Evolutionary conservation across 139 green algal genomes (phyloP).

Genomic region (Auxenochlorella protothecoides): DNA sequence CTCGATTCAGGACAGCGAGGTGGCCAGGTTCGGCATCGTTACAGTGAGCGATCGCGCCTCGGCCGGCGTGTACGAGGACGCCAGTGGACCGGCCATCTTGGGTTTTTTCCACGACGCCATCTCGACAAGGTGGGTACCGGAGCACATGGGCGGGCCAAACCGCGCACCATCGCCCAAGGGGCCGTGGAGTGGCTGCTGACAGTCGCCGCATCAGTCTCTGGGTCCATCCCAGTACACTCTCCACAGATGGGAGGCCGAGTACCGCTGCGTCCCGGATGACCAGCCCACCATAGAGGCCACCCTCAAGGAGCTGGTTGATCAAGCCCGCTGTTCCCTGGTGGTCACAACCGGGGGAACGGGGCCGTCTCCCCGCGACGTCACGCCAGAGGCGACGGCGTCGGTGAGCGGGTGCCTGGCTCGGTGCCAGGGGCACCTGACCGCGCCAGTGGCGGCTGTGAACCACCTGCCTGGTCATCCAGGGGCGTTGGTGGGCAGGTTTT

Average conservation of each 20-base stretch:
- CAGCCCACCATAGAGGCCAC: conserved; percentile 59
- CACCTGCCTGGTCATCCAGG: too few relatives aligned
- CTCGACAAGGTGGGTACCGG: conserved; percentile 28
- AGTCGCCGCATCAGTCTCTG: too few relatives aligned
- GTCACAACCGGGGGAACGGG: conserved; percentile 83
- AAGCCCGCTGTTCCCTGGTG: conserved; percentile 69
- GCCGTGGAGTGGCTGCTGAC: too few relatives aligned
- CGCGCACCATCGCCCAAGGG: not conserved
- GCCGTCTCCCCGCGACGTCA: conserved; percentile 77
- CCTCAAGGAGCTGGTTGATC: conserved; percentile 70
- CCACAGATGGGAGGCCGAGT: conserved; percentile 61
- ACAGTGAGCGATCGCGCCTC: conserved; percentile 78
- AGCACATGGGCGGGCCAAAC: not conserved
- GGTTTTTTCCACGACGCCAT: conserved; percentile 77
- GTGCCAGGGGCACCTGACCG: too few relatives aligned
- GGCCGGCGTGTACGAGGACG: conserved; percentile 68
- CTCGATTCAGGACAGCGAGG: conserved; percentile 36
- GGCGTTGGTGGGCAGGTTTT: too few relatives aligned
- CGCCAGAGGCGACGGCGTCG: conserved; percentile 81
- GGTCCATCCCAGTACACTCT: not conserved
- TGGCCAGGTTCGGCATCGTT: conserved; percentile 62
- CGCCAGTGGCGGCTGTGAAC: too few relatives aligned
- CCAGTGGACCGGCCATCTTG: conserved; percentile 77
- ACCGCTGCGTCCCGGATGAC: conserved; percentile 76
- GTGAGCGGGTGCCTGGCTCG: conserved; percentile 8